Conservation (phyloP, 1,284 basidiomycete species). For the Rhodotorula sp. region DNA sequence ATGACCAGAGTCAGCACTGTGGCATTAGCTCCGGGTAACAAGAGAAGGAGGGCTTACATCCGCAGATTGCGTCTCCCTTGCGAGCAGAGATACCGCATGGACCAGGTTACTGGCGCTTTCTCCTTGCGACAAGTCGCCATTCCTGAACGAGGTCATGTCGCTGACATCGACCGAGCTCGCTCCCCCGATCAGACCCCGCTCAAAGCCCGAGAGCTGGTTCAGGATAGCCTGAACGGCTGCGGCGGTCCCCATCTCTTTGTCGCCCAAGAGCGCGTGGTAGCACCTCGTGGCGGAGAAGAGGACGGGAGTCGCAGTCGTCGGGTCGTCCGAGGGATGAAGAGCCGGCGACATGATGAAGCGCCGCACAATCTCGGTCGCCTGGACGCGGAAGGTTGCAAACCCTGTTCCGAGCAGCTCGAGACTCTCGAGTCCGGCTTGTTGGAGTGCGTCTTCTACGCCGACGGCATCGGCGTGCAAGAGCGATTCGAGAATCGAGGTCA, state of each 20-base stretch:
- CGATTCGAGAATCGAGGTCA: constrained; percentile 10
- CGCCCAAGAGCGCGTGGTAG: background rate
- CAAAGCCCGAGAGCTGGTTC: constrained; percentile 25
- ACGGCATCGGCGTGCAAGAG: constrained; percentile 21
- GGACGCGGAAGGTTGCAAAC: background rate
- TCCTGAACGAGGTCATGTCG: background rate
- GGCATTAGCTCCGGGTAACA: background rate
- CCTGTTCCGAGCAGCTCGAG: constrained; percentile 5
- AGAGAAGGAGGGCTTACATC: constrained; percentile 58
- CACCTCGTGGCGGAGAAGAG: background rate
- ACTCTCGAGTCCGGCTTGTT: constrained; percentile 6
- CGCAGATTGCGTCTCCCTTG: constrained; percentile 74
- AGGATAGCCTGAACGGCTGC: constrained; percentile 34
- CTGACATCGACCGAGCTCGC: background rate
- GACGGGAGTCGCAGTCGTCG: background rate
- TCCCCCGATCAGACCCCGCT: background rate
- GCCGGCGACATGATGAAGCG: constrained; percentile 12
- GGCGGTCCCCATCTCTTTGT: background rate
- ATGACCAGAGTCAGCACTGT: fast-evolving
- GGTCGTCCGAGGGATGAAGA: constrained; percentile 5
- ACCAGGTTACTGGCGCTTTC: constrained; percentile 16
- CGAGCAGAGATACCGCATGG: constrained; percentile 71
- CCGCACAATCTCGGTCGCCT: constrained; percentile 2
- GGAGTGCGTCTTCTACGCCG: constrained; percentile 8
- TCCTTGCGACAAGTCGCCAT: background rate